Evolutionary conservation across 1,139 yeast genomes (phyloP).

Genomic region (Lodderomyces pseudojiufengensis): DNA sequence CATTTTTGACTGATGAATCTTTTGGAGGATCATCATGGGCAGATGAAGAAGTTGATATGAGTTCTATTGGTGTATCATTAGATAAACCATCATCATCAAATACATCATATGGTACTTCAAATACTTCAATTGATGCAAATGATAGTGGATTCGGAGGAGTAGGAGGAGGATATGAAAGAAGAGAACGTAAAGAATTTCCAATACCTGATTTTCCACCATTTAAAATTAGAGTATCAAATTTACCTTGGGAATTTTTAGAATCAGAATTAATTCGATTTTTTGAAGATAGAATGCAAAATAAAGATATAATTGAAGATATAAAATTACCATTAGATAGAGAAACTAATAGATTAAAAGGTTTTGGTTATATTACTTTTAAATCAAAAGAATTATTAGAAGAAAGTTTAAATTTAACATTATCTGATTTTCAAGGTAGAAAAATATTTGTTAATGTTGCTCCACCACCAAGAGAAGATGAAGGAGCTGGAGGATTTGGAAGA

Average conservation of each 20-base stretch:
- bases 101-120: constrained; percentile 20
- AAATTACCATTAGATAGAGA: constrained; percentile 66
- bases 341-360: constrained; percentile 70
- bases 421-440: constrained; percentile 70
- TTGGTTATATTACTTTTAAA: constrained; percentile 79
- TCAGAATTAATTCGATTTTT: constrained; percentile 64
- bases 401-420: constrained; percentile 61
- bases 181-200: constrained; percentile 66
- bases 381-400: constrained; percentile 65
- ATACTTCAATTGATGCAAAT: constrained; percentile 21
- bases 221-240: constrained; percentile 81
- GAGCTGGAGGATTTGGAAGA: constrained; percentile 47
- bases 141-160: constrained; percentile 6
- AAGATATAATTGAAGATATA: constrained; percentile 53
- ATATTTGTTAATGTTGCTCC: constrained; percentile 89
- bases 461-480: constrained; percentile 56
- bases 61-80: constrained; percentile 48
- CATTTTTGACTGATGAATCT: constrained; percentile 47
- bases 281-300: constrained; percentile 53
- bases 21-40: constrained; percentile 55
- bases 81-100: constrained; percentile 19
- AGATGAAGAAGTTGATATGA: constrained; percentile 55
- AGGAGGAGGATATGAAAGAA: constrained; percentile 14
- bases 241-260: constrained; percentile 81
- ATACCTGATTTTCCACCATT: constrained; percentile 91